Evolutionary conservation across 2,329 filamentous ascomycete species (phyloP).

Genomic region (Phialemonium atrogriseum): DNA sequence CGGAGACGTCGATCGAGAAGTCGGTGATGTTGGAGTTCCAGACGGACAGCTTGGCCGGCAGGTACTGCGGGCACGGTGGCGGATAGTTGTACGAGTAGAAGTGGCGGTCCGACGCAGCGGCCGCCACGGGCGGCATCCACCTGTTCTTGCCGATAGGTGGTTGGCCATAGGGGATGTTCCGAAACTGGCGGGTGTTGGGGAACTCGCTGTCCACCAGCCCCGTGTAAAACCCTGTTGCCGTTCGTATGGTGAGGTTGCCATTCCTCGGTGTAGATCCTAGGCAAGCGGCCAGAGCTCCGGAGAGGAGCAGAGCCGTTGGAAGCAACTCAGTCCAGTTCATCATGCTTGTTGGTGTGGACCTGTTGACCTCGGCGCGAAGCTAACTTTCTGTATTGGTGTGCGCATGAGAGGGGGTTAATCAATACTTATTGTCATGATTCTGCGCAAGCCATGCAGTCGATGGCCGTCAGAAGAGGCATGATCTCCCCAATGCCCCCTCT

Average conservation of each 20-base stretch:
- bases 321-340: too few species aligned
- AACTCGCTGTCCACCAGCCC: slow-evolving; percentile 22
- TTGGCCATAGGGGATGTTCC: slow-evolving; percentile 27
- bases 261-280: too few species aligned
- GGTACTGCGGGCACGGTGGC: slow-evolving; percentile 16
- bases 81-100: slow-evolving; percentile 13
- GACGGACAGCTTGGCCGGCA: slow-evolving; percentile 14
- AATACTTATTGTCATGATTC: too few species aligned
- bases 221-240: slow-evolving; percentile 23
- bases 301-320: too few species aligned
- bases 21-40: slow-evolving; percentile 21
- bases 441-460: too few species aligned
- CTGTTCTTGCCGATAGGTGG: slow-evolving; percentile 18
- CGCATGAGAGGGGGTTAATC: too few species aligned
- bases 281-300: too few species aligned
- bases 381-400: too few species aligned
- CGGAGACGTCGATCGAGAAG: slow-evolving; percentile 20
- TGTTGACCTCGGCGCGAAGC: too few species aligned
- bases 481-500: too few species aligned
- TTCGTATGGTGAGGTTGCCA: slow-evolving; percentile 17
- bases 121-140: slow-evolving; percentile 14
- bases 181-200: slow-evolving; percentile 26
- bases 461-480: too few species aligned
- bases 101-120: slow-evolving; percentile 9
- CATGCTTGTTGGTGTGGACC: too few species aligned